Percentiles rank a stretch among this genome's conserved stretches.
Evolutionary conservation across 2,329 filamentous ascomycete species (phyloP).

Genomic region (Zymoseptoria ardabiliae): DNA sequence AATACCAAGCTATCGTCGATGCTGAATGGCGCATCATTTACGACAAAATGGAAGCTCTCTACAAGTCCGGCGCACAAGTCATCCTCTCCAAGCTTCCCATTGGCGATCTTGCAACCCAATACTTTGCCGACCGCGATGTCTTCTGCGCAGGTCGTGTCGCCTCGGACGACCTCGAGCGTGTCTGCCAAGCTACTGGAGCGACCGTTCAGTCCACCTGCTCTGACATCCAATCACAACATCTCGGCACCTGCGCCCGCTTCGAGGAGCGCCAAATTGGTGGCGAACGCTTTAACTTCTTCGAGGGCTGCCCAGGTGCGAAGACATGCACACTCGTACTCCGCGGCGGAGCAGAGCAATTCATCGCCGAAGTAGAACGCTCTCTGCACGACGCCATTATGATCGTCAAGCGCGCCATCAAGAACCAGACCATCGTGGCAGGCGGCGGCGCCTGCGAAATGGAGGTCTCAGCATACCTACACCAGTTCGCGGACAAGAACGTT

Average conservation of each 20-base stretch:
- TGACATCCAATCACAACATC: constrained; percentile 79
- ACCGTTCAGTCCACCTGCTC: constrained; percentile 93
- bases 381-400: constrained; percentile 99
- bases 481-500: constrained; percentile 86
- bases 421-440: constrained; percentile 88
- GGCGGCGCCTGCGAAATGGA: constrained; percentile 97
- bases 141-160: constrained; percentile 96
- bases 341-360: constrained; percentile 97
- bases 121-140: constrained; percentile 91
- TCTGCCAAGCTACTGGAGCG: constrained; percentile 89
- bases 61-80: constrained; percentile 93
- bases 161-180: constrained; percentile 87
- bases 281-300: constrained; percentile 97
- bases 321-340: constrained; percentile 94
- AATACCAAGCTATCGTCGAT: constrained; percentile 98
- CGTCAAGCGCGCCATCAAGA: constrained; percentile 94
- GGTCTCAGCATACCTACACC: constrained; percentile 84
- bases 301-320: constrained; percentile 89
- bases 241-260: constrained; percentile 83
- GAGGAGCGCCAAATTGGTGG: constrained; percentile 96
- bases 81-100: constrained; percentile 96
- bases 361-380: constrained; percentile 94
- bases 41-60: constrained; percentile 94
- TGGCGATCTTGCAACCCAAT: constrained; percentile 91
- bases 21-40: constrained; percentile 99